Percentiles rank a stretch among this genome's conserved stretches.
phyloP scores from a whole-genome alignment of 495 filamentous ascomycete genomes.

The Aspergillus asperescens region DNA sequence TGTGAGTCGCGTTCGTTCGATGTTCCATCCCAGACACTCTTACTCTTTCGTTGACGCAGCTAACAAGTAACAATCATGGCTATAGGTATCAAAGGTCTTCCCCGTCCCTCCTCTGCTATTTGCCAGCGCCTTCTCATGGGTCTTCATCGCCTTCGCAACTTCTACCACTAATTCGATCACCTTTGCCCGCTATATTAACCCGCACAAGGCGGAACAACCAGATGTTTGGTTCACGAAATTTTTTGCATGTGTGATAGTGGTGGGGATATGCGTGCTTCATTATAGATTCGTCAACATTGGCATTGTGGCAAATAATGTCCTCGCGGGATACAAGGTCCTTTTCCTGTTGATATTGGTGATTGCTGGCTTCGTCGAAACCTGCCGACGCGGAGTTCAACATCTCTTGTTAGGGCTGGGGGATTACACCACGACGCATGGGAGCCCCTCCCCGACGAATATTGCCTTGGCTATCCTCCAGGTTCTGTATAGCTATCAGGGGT shows the following conservation, averaged over 20 bases:
- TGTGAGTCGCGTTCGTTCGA: too few species aligned
- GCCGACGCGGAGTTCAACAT: background rate
- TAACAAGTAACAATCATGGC: background rate
- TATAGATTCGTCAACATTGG: background rate
- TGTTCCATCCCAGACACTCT: background rate
- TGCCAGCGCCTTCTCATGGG: background rate
- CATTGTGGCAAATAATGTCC: background rate
- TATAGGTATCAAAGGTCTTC: background rate
- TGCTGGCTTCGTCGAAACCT: background rate
- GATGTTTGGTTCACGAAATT: background rate
- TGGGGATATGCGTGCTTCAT: background rate
- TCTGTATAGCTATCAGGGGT: background rate
- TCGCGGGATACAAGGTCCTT: background rate
- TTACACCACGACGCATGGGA: background rate
- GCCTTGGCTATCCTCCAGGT: background rate
- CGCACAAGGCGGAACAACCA: background rate
- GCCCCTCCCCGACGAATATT: background rate
- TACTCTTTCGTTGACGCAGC: background rate
- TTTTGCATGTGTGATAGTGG: background rate
- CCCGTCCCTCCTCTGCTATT: background rate
- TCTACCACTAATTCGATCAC: background rate
- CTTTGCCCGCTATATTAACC: background rate
- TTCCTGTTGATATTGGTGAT: background rate
- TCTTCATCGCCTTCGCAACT: background rate
- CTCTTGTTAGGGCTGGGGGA: background rate